Evolutionary conservation across 306 rosid species (phyloP), one percentile per base, ranked within the genome.

Genomic region (Corylus americana): DNA sequence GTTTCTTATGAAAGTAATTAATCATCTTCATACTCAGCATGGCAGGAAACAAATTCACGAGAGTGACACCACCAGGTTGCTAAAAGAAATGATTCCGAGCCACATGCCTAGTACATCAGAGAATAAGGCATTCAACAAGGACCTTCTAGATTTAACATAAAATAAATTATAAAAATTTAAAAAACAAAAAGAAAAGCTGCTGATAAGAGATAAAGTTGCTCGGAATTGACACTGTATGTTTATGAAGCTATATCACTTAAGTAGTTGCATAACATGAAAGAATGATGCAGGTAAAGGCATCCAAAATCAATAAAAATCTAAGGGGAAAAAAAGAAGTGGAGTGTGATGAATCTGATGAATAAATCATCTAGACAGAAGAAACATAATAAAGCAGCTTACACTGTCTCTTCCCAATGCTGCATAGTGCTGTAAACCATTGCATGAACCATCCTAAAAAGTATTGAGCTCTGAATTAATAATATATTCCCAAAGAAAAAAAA

Each of bases 361-460:
- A 55, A 2, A 57, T 39, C 25, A 37, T 53, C 42, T 18, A 17
- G 71, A 64, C 45, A 57, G 71, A 69, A 13, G 3, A 70, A 57
- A 47, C 13, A 25, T 7, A 54, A 69, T 51, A 71, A 54, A 85
- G 76, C 69, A 77, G 77, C 96, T 11, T 88, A 92, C 97, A 20
- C 82, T 73, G 68, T 92, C 87, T 89, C 97, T 88, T 78, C 97
- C 98, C 89, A 93, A 77, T 42, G 97, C 97, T 80, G 98, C 97
- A 39, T 91, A 91, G 88, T 93, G 98, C 79, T 93, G 98, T 85
- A 91, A 82, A 87, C 98, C 98, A 83, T 93, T 93, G 81, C 98
- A 93, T 55, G 98, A 93, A 50, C 98, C 98, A 84, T 93, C 98
- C 97, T 93, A 81, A 55, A 90, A 84, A 73, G 70, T 49, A 55